Percentiles rank a stretch among this genome's conserved stretches.
These are phyloP conservation scores for Graphium sp. DNA, from an alignment of 2,329 filamentous ascomycete genomes.

Conservation along the genomic window DNA sequence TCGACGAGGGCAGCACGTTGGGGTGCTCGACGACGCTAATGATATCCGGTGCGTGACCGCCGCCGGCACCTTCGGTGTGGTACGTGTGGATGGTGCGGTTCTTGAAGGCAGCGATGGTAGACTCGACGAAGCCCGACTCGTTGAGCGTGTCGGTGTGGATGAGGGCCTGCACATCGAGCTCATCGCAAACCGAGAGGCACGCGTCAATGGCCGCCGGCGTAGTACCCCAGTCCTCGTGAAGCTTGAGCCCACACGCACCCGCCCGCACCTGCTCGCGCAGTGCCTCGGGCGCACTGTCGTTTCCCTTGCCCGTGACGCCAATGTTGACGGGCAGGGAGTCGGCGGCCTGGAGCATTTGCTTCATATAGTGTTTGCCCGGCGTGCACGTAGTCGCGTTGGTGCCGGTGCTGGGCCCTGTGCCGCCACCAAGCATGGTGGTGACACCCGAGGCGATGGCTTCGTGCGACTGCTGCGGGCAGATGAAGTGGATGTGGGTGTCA, in stretches of 20 bases:
- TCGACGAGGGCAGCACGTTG: conserved; percentile 80
- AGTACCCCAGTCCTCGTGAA: conserved; percentile 92
- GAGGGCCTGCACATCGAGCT: conserved; percentile 80
- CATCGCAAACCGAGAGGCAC: conserved; percentile 73
- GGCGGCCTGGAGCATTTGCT: conserved; percentile 77
- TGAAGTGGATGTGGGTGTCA: conserved; percentile 85
- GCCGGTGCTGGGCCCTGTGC: conserved; percentile 77
- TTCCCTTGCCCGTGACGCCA: conserved; percentile 87
- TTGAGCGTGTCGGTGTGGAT: conserved; percentile 96
- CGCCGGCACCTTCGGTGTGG: conserved; percentile 89
- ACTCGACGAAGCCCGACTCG: conserved; percentile 92
- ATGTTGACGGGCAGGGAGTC: conserved; percentile 73
- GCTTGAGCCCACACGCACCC: conserved; percentile 77
- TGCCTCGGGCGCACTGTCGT: conserved; percentile 55
- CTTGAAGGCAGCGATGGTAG: conserved; percentile 74
- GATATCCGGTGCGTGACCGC: conserved; percentile 90
- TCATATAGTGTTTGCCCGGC: conserved; percentile 66
- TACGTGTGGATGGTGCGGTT: conserved; percentile 87
- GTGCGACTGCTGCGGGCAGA: conserved; percentile 80
- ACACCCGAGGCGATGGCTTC: conserved; percentile 75
- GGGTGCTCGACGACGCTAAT: conserved; percentile 79
- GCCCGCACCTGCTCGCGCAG: conserved; percentile 68
- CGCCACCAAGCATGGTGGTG: conserved; percentile 81
- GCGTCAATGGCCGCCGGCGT: conserved; percentile 85
- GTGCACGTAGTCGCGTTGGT: conserved; percentile 91